A percentile compares a stretch with the other conserved stretches of the same genome.
Evolutionary conservation across 1,139 yeast genomes (phyloP).

Genomic region (Sugiyamaella japonica): DNA sequence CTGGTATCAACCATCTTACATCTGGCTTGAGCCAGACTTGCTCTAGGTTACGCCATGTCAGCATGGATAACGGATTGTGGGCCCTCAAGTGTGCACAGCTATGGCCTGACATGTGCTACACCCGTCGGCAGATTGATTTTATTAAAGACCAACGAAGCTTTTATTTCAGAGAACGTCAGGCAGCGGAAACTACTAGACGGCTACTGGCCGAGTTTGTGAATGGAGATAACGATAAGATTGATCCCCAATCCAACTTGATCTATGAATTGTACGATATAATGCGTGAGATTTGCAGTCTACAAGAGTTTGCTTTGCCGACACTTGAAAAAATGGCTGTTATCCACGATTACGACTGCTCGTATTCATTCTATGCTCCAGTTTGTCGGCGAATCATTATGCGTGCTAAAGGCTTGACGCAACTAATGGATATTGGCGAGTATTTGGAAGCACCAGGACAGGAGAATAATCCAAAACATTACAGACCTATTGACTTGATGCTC

Average conservation of each 20-base stretch:
- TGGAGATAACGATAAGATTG: background rate
- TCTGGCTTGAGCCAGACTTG: constrained; percentile 27
- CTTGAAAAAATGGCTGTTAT: background rate
- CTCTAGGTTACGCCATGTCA: constrained; percentile 24
- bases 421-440: constrained; percentile 10
- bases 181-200: background rate
- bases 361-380: constrained; percentile 10
- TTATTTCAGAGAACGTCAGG: constrained; percentile 7
- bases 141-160: constrained; percentile 6
- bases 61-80: constrained; percentile 29
- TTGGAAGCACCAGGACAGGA: background rate
- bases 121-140: background rate
- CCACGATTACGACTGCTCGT: background rate
- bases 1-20: constrained; percentile 24
- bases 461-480: background rate
- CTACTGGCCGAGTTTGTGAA: constrained; percentile 8
- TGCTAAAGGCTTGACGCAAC: constrained; percentile 5
- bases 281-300: constrained; percentile 5
- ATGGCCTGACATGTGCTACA: constrained; percentile 9
- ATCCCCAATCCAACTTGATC: background rate
- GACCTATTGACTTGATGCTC: constrained; percentile 8
- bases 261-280: background rate
- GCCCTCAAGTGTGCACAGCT: constrained; percentile 5
- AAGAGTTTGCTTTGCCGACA: constrained; percentile 10
- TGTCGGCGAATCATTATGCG: background rate